These are phyloP conservation scores for Hypericum perforatum DNA, from an alignment of 345 rosid genomes.

Conservation along the genomic window DNA sequence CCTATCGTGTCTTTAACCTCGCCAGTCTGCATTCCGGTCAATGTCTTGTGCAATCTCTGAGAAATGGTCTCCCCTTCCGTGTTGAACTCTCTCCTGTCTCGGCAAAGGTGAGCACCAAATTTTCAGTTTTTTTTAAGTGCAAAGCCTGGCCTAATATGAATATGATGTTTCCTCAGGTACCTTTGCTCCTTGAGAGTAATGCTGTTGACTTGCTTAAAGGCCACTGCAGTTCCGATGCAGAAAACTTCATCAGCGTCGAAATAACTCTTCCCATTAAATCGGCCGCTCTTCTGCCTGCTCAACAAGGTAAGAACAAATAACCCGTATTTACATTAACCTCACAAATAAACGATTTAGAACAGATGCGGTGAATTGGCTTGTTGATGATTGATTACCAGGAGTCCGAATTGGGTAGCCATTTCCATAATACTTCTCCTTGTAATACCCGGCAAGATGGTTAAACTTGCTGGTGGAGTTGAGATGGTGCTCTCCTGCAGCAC, in stretches of 20 bases:
- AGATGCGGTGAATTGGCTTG: background rate
- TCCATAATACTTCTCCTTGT: constrained; percentile 40
- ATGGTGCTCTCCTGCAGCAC: constrained; percentile 27
- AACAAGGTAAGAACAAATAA: background rate
- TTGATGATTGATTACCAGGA: constrained; percentile 12
- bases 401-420: constrained; percentile 16
- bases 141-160: no score
- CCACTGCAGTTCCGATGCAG: constrained; percentile 36
- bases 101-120: no score
- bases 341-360: no score
- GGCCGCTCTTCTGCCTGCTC: constrained; percentile 19
- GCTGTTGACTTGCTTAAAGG: constrained; percentile 24
- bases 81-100: no score
- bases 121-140: no score
- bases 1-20: no score
- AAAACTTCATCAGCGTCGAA: constrained; percentile 30
- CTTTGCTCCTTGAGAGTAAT: constrained; percentile 20
- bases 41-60: no score
- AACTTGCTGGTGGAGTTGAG: constrained; percentile 34
- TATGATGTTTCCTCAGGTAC: constrained; percentile 10
- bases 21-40: no score
- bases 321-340: no score
- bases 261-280: constrained; percentile 15
- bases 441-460: constrained; percentile 44
- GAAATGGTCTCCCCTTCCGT: no score